Evolutionary conservation across 805 yeast species (phyloP).

Genomic region (Yamadazyma philogaea): DNA sequence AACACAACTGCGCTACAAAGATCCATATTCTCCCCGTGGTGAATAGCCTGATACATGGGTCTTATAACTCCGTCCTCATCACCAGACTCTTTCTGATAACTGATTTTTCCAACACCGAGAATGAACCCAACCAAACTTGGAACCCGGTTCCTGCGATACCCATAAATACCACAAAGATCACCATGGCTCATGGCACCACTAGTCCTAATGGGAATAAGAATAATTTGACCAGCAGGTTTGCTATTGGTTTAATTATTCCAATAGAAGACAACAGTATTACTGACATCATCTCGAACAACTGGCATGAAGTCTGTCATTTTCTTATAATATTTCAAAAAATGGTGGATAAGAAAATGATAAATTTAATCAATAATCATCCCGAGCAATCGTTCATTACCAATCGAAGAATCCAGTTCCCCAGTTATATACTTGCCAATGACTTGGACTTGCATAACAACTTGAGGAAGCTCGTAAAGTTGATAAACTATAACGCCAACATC

Average conservation of each 20-base stretch:
- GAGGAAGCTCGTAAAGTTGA: conserved; percentile 33
- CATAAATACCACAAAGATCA: conserved; percentile 19
- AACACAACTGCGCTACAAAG: conserved; percentile 42
- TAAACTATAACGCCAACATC: conserved; percentile 40
- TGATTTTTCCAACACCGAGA: conserved; percentile 14
- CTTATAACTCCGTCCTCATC: conserved; percentile 37
- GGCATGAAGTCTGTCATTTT: conserved; percentile 46
- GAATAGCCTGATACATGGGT: conserved; percentile 30
- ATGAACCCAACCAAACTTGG: conserved; percentile 28
- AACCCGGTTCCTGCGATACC: conserved; percentile 41
- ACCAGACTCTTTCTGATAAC: conserved; percentile 45
- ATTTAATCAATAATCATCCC: conserved; percentile 16
- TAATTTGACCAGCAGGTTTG: conserved; percentile 36
- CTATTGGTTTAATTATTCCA: conserved; percentile 50
- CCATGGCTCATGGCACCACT: conserved; percentile 3
- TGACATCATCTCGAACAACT: conserved; percentile 46
- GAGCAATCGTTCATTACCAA: conserved; percentile 27
- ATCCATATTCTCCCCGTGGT: conserved; percentile 46
- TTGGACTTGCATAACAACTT: conserved; percentile 38
- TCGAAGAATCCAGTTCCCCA: conserved; percentile 37
- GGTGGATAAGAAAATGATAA: conserved; percentile 36
- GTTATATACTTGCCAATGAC: conserved; percentile 40
- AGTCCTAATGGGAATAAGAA: conserved; percentile 9
- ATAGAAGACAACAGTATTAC: conserved; percentile 31
- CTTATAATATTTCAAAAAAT: conserved; percentile 37